Evolutionary conservation across 2,329 filamentous ascomycete species (phyloP).

Genomic region (Colletotrichum neosansevieriae): DNA sequence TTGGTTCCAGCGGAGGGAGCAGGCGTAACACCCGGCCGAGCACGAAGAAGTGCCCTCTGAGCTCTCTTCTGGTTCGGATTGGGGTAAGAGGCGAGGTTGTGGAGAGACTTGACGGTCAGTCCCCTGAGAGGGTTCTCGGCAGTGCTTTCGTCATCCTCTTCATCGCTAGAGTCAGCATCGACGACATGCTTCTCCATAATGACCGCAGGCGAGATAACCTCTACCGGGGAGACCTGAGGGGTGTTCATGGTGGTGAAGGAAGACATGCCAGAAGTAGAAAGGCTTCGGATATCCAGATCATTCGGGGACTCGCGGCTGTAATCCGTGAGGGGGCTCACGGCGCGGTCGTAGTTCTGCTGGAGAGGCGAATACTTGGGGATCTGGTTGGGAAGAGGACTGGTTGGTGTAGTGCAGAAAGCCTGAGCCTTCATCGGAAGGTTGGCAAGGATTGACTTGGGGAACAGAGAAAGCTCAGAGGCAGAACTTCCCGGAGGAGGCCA

Average conservation of each 20-base stretch:
- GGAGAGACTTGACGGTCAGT: constrained; percentile 61
- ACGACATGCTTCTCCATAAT: constrained; percentile 21
- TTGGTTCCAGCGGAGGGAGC: constrained; percentile 37
- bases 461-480: constrained; percentile 48
- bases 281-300: constrained; percentile 27
- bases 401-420: constrained; percentile 42
- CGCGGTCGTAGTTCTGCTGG: constrained; percentile 67
- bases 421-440: constrained; percentile 50
- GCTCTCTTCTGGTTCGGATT: constrained; percentile 67
- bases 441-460: constrained; percentile 53
- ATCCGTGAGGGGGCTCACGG: constrained; percentile 54
- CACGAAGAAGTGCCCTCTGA: constrained; percentile 57
- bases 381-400: constrained; percentile 38
- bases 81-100: constrained; percentile 66
- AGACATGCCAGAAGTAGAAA: constrained; percentile 45
- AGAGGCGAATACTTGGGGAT: constrained; percentile 61
- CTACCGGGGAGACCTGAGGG: constrained; percentile 39
- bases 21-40: constrained; percentile 41
- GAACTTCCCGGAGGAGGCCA: constrained; percentile 49
- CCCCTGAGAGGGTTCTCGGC: constrained; percentile 51
- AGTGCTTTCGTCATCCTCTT: constrained; percentile 45
- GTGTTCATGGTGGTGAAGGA: constrained; percentile 42
- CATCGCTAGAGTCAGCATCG: constrained; percentile 44
- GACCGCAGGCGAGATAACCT: constrained; percentile 23
- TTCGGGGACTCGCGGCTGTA: constrained; percentile 13